Conservation (phyloP, 257 asterid genomes). For the Nicotiana attenuata region DNA sequence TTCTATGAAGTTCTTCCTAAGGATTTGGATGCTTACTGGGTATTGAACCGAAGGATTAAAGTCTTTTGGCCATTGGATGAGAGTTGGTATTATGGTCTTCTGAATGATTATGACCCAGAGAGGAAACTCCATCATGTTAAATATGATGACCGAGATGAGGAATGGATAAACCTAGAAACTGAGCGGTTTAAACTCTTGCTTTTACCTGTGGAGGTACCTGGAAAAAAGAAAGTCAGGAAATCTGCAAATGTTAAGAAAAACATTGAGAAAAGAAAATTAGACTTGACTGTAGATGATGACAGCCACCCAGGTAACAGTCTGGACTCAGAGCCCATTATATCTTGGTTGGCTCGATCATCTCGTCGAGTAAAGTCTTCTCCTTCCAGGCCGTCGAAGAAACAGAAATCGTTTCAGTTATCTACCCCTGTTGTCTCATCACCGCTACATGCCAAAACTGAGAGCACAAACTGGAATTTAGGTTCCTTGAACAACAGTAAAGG, state of each 20-base stretch:
- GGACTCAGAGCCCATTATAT: slow-evolving; percentile 86
- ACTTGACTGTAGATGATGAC: slow-evolving; percentile 39
- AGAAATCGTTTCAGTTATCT: slow-evolving; percentile 33
- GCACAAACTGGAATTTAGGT: slow-evolving; percentile 24
- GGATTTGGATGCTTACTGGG: slow-evolving; percentile 69
- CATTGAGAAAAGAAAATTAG: slow-evolving; percentile 30
- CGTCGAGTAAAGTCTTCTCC: slow-evolving; percentile 63
- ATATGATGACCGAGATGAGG: slow-evolving; percentile 95
- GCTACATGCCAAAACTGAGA: slow-evolving; percentile 35
- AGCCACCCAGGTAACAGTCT: slow-evolving; percentile 34
- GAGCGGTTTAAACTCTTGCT: slow-evolving; percentile 94
- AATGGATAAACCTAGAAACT: slow-evolving; percentile 76
- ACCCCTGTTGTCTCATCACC: slow-evolving; percentile 30
- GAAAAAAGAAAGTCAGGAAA: slow-evolving; percentile 33
- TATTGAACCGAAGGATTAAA: slow-evolving; percentile 69
- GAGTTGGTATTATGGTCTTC: slow-evolving; percentile 87
- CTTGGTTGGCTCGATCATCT: slow-evolving; percentile 86
- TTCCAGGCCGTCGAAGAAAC: slow-evolving; percentile 47
- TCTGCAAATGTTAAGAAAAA: slow-evolving; percentile 24
- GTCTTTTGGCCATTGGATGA: slow-evolving; percentile 96
- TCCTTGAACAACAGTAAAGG: slow-evolving; percentile 27
- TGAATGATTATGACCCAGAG: slow-evolving; percentile 73
- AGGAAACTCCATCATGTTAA: slow-evolving; percentile 69
- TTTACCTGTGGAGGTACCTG: slow-evolving; percentile 80
- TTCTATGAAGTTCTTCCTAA: slow-evolving; percentile 66